Evolutionary conservation across 345 rosid species (phyloP), one percentile per base, ranked within the genome.

Genomic region (Pseudoturritis turrita): DNA sequence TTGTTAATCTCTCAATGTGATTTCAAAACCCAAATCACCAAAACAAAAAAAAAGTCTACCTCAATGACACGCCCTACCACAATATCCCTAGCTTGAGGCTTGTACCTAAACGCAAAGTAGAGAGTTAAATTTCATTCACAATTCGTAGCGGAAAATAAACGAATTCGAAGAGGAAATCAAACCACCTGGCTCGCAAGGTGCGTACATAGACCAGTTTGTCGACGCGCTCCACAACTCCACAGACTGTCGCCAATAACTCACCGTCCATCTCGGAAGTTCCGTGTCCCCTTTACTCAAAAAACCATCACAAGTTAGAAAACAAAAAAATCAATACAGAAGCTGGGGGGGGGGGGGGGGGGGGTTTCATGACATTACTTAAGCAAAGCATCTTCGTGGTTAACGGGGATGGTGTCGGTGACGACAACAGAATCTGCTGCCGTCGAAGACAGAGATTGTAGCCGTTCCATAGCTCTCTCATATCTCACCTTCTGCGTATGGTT

Each of bases 181-280:
- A 26, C 10, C 7, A 85, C 94, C 92, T 91, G 67, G 99, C 76
- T 43, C 97, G 91, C 14, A 95, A 83, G 21, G 86, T 51, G 23
- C 99, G 97, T 33, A 95, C 86, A 51, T 88, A 89, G 28, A 95
- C 87, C 17, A 95, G 83, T 81, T 91, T 95, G 79, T 95, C 91
- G 13, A 95, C 88, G 9, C 96, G 92, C 79, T 95, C 96, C 15
- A 95, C 99, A 13, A 95, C 93, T 46, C 99, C 99, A 55, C 99
- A 91, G 2, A 91, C 78, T 0, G 99, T 88, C 1, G 97, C 96
- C 17, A 89, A 81, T 63, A 95, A 76, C 70, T 91, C 90, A 5
- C 93, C 96, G 47, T 88, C 74, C 5, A 81, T 86, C 69, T 91
- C 99, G 0, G 81, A 61, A 19, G 99, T 91, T 45, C 99, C 99